Evolutionary conservation across 202 grass and related monocot species (phyloP), one percentile per base, ranked within the genome.

Genomic region (Setaria italica): DNA sequence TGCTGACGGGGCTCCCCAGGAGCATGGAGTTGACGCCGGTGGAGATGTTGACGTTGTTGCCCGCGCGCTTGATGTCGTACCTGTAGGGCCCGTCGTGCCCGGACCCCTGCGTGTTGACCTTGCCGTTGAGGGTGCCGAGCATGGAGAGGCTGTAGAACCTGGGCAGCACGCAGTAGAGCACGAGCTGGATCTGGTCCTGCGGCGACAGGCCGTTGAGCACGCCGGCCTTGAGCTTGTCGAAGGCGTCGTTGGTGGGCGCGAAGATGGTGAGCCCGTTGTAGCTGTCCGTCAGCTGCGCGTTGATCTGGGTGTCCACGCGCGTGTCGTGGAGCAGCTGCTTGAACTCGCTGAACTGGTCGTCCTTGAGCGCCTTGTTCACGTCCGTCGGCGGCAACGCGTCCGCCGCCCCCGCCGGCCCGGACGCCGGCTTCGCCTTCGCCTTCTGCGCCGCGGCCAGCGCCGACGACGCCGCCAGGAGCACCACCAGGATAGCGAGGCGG

Each of bases 261-360:
- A 95, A 42, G 32, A 95, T 50, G 81, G 90, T 93, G 0, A 95
- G 86, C 25, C 93, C 93, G 49, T 92, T 95, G 90, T 87, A 95
- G 93, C 88, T 91, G 87, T 91, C 91, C 84, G 86, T 91, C 68
- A 95, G 93, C 90, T 95, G 90, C 78, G 86, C 88, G 88, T 93
- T 86, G 64, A 95, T 62, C 90, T 95, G 93, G 55, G 83, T 78
- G 81, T 93, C 93, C 62, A 95, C 90, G 12, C 90, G 93, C 30
- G 73, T 95, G 51, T 87, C 62, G 56, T 70, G 68, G 2, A 95
- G 93, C 6, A 92, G 70, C 4, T 83, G 62, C 45, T 85, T 68
- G 81, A 91, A 89, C 62, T 73, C 75, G 81, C 4, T 41, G 90
- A 84, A 95, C 42, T 87, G 79, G 49, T 32, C 58, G 78, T 80